Percentiles rank a stretch among this genome's conserved stretches.
Evolutionary conservation across 164 flowering plant genomes (phyloP).

Genomic region (Stephania cephalantha): DNA sequence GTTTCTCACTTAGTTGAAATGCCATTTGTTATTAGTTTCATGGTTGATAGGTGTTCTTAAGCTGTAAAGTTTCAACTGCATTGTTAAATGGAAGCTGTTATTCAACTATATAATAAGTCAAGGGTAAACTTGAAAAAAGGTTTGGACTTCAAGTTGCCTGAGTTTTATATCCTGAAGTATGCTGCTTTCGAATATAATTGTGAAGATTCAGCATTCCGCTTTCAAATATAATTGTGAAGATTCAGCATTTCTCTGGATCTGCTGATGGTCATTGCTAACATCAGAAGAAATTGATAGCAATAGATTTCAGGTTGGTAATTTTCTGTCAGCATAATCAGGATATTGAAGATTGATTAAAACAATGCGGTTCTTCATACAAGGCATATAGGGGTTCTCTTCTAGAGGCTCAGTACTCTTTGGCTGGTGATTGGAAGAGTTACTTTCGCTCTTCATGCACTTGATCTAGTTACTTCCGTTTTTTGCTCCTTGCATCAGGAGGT

Average conservation of each 20-base stretch:
- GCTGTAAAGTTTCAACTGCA: neutral
- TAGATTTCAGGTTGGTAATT: neutral
- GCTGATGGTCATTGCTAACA: neutral
- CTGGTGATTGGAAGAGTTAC: neutral
- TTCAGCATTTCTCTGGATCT: neutral
- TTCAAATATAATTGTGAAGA: neutral
- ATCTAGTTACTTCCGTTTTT: neutral
- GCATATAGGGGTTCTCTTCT: neutral
- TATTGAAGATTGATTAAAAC: neutral
- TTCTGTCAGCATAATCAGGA: neutral
- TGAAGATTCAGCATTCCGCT: neutral
- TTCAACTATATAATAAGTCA: neutral
- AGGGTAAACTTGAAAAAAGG: neutral
- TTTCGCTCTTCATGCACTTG: neutral
- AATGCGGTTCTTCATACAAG: conserved; percentile 2
- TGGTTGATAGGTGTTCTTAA: conserved; percentile 1
- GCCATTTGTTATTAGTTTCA: neutral
- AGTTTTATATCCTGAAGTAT: neutral
- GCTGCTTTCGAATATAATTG: neutral
- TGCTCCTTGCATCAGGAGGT: neutral
- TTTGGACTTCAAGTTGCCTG: neutral
- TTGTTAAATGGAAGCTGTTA: neutral
- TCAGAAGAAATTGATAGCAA: neutral
- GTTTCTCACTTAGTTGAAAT: neutral
- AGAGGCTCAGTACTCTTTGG: neutral